A percentile compares a stretch with the other conserved stretches of the same genome.
These are phyloP conservation scores for Pholiota molesta DNA, from an alignment of 768 basidiomycete species.

Conservation along the genomic window DNA sequence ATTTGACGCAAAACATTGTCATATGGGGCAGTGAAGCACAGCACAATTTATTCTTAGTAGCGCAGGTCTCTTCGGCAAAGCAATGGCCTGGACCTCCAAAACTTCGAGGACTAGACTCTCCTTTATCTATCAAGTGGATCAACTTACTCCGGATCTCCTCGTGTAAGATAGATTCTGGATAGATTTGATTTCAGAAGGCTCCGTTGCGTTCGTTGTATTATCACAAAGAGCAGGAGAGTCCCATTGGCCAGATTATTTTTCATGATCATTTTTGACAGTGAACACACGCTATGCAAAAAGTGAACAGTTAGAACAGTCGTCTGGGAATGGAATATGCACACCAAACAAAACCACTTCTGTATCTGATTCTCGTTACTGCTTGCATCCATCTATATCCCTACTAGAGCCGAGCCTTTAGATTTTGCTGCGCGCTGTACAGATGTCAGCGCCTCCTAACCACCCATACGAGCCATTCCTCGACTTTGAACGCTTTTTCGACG, in stretches of 20 bases:
- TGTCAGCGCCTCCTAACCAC: neutral
- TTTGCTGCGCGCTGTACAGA: neutral
- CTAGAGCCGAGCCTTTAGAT: neutral
- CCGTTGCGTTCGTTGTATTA: neutral
- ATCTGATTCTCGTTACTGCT: neutral
- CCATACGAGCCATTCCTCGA: slow-evolving; percentile 9
- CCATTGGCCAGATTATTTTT: neutral
- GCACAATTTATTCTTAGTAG: neutral
- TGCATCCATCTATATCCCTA: neutral
- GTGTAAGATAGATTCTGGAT: neutral
- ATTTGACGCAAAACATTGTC: neutral
- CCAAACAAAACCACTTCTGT: neutral
- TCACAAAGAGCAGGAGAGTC: neutral
- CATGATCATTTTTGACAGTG: neutral
- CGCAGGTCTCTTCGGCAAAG: neutral
- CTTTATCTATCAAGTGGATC: neutral
- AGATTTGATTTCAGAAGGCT: neutral
- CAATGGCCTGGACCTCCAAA: neutral
- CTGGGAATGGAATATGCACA: neutral
- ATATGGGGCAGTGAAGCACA: neutral
- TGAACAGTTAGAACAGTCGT: neutral
- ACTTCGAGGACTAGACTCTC: neutral
- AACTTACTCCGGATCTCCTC: neutral
- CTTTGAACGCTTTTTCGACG: slow-evolving; percentile 10
- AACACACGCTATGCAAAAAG: neutral